Evolutionary conservation across 768 basidiomycete species (phyloP).

Genomic region (Rhizopogon vulgaris): DNA sequence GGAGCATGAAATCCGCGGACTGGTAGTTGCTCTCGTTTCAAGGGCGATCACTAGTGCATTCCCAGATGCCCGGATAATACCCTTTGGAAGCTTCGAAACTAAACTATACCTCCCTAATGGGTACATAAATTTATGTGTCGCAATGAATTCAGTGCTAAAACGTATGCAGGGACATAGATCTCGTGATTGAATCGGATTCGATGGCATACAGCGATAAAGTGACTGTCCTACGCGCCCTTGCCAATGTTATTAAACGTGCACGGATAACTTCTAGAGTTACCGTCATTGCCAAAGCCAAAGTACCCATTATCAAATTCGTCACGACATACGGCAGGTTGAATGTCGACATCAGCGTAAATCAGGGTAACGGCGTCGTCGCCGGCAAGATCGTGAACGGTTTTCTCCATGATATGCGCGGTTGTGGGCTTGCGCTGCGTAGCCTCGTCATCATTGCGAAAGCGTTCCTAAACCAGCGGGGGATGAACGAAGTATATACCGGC

Average conservation of each 20-base stretch:
- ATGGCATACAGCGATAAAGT: conserved; percentile 70
- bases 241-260: conserved; percentile 67
- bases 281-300: conserved; percentile 89
- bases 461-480: conserved; percentile 80
- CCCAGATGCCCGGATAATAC: conserved; percentile 72
- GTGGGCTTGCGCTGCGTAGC: conserved; percentile 65
- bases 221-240: conserved; percentile 68
- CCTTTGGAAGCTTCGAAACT: conserved; percentile 92
- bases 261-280: conserved; percentile 76
- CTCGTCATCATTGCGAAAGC: conserved; percentile 88
- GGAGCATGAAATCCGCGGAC: conserved; percentile 81
- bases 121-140: conserved; percentile 40
- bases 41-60: conserved; percentile 58
- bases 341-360: conserved; percentile 93
- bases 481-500: conserved; percentile 98
- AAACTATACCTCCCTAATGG: conserved; percentile 90
- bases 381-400: conserved; percentile 79
- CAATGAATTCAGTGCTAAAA: conserved; percentile 11
- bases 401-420: conserved; percentile 50
- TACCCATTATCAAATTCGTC: conserved; percentile 95
- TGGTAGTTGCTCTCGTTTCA: conserved; percentile 66
- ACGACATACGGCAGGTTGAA: conserved; percentile 76
- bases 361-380: conserved; percentile 75
- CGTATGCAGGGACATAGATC: conserved; percentile 79
- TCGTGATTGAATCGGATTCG: conserved; percentile 76